Evolutionary conservation across 768 basidiomycete species (phyloP).

Genomic region (Mycena galopus): DNA sequence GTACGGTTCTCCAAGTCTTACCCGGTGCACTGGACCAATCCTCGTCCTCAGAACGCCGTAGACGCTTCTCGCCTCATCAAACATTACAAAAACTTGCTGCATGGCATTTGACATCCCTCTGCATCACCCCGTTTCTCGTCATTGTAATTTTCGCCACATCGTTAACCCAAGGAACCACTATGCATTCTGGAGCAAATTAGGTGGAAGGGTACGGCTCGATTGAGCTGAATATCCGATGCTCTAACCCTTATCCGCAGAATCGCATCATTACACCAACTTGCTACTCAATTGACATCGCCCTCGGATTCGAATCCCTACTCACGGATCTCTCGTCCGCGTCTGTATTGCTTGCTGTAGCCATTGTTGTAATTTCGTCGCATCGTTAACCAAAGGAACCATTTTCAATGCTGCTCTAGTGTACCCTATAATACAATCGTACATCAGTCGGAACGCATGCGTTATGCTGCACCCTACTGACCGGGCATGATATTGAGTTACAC

Average conservation of each 20-base stretch:
- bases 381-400: constrained; percentile 14
- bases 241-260: too few relatives aligned
- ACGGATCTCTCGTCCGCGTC: background rate
- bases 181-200: too few relatives aligned
- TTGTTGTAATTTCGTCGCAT: constrained; percentile 9
- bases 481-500: constrained; percentile 1
- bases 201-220: too few relatives aligned
- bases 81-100: constrained; percentile 41
- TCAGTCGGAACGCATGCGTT: background rate
- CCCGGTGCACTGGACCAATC: background rate
- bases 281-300: too few relatives aligned
- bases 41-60: constrained; percentile 31
- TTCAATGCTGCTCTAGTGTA: constrained; percentile 27
- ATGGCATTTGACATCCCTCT: constrained; percentile 10
- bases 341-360: constrained; percentile 15
- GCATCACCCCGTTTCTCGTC: background rate
- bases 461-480: constrained; percentile 27
- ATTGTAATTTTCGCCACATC: too few relatives aligned
- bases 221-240: too few relatives aligned
- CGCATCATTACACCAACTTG: too few relatives aligned
- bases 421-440: constrained; percentile 28
- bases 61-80: constrained; percentile 42
- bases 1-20: constrained; percentile 37
- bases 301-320: too few relatives aligned
- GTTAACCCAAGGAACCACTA: too few relatives aligned